Evolutionary conservation across 2,329 filamentous ascomycete genomes (phyloP).

Genomic region (Hypoxylon rubiginosum): DNA sequence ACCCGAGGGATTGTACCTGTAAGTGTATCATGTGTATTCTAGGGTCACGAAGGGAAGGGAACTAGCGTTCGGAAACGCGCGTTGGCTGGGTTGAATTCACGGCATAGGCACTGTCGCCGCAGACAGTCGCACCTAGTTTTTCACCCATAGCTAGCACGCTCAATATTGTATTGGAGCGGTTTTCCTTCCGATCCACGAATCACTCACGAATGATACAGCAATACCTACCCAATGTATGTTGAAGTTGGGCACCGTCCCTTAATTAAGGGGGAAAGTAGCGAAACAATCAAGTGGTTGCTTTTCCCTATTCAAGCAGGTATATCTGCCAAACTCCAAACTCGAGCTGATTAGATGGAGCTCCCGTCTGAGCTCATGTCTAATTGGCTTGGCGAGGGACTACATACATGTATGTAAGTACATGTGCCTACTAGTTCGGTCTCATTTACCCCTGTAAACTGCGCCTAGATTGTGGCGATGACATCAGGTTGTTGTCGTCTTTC

Average conservation of each 20-base stretch:
- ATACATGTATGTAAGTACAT: too few species aligned
- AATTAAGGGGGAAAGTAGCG: neutral
- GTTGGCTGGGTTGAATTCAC: constrained; percentile 18
- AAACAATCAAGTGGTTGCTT: neutral
- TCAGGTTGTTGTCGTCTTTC: constrained; percentile 25
- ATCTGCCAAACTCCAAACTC: neutral
- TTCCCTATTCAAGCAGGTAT: neutral
- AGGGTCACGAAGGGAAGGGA: constrained; percentile 8
- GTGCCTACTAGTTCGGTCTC: too few species aligned
- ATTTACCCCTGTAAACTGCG: constrained; percentile 16
- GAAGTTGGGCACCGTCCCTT: neutral
- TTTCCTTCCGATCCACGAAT: neutral
- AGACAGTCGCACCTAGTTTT: neutral
- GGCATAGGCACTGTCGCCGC: constrained; percentile 4
- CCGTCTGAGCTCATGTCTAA: neutral
- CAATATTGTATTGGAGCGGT: neutral
- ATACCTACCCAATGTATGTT: neutral
- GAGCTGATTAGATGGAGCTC: neutral
- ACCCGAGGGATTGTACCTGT: constrained; percentile 98
- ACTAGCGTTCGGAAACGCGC: neutral
- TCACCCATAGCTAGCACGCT: neutral
- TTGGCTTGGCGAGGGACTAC: neutral
- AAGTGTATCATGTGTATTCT: constrained; percentile 62
- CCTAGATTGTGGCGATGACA: constrained; percentile 44
- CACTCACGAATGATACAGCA: neutral